Percentiles rank a stretch among this genome's conserved stretches.
Evolutionary conservation across 2,329 filamentous ascomycete genomes (phyloP).

Genomic region (Penicillium sp.): DNA sequence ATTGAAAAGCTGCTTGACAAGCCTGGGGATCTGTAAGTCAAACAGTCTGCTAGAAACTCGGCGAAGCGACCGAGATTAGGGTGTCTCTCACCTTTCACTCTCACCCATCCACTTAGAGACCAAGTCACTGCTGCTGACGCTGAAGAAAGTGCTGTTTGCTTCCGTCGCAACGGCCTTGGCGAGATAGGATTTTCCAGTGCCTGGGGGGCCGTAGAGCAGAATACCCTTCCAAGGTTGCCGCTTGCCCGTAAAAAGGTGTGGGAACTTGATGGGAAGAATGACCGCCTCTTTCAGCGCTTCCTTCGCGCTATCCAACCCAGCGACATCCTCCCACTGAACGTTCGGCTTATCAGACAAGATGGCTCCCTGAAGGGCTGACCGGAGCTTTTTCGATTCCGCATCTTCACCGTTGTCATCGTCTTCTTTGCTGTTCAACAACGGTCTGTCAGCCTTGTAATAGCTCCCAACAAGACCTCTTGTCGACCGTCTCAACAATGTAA

Average conservation of each 20-base stretch:
- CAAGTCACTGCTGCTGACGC: constrained; percentile 92
- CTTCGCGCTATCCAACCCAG: constrained; percentile 88
- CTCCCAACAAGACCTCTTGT: background rate
- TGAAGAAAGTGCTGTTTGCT: constrained; percentile 98
- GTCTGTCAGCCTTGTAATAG: constrained; percentile 3
- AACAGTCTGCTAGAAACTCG: background rate
- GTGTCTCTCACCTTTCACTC: constrained; percentile 74
- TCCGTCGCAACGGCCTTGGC: constrained; percentile 97
- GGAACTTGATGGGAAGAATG: constrained; percentile 96
- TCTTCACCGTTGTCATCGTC: constrained; percentile 68
- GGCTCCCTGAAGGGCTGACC: constrained; percentile 83
- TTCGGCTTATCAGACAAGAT: constrained; percentile 96
- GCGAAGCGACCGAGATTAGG: background rate
- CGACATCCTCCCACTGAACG: constrained; percentile 96
- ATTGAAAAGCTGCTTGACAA: constrained; percentile 94
- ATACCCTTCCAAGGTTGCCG: constrained; percentile 98
- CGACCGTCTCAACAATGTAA: background rate
- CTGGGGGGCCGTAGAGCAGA: constrained; percentile 88
- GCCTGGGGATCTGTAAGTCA: constrained; percentile 48
- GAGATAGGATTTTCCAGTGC: constrained; percentile 95
- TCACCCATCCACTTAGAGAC: constrained; percentile 99
- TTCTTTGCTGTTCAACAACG: constrained; percentile 39
- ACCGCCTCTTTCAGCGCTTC: constrained; percentile 98
- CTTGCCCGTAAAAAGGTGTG: constrained; percentile 92
- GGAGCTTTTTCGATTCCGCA: constrained; percentile 91